Percentiles rank a stretch among this genome's conserved stretches.
These are phyloP conservation scores for Leccinum insolens DNA, from an alignment of 1,284 basidiomycete species.

Conservation along the genomic window DNA sequence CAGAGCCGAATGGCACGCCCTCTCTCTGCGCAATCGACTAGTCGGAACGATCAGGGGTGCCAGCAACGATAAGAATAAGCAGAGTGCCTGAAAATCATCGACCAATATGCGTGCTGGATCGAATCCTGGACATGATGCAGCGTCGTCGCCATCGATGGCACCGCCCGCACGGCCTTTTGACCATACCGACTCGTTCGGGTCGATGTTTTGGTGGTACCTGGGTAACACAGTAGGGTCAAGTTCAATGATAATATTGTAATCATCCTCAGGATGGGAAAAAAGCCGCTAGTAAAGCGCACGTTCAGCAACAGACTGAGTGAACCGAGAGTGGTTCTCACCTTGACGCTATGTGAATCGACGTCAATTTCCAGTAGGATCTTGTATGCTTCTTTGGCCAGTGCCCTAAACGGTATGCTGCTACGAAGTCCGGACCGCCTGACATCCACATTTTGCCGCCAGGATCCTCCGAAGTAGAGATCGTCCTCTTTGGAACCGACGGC, in stretches of 20 bases:
- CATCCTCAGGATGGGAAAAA: conserved; percentile 81
- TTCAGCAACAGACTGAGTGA: conserved; percentile 5
- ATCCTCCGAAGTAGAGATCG: conserved; percentile 83
- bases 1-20: no score
- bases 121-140: conserved; percentile 64
- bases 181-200: conserved; percentile 49
- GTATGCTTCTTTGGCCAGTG: conserved; percentile 76
- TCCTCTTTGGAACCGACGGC: conserved; percentile 45
- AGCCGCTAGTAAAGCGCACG: conserved; percentile 53
- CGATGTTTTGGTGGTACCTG: conserved; percentile 74
- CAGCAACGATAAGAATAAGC: background rate
- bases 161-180: conserved; percentile 48
- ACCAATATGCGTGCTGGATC: conserved; percentile 78
- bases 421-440: conserved; percentile 56
- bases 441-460: conserved; percentile 79
- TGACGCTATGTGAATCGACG: conserved; percentile 44
- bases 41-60: conserved; percentile 8
- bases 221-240: conserved; percentile 69
- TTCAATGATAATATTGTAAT: conserved; percentile 88
- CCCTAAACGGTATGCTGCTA: conserved; percentile 73
- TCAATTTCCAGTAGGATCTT: conserved; percentile 27
- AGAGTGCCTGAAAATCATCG: conserved; percentile 58
- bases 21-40: conserved; percentile 44
- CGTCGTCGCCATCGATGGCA: conserved; percentile 43
- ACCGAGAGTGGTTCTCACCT: conserved; percentile 42